Evolutionary conservation across 108 stramenopile species (phyloP), one percentile per base, ranked within the genome.

Genomic region (Nitzschia sp.): DNA sequence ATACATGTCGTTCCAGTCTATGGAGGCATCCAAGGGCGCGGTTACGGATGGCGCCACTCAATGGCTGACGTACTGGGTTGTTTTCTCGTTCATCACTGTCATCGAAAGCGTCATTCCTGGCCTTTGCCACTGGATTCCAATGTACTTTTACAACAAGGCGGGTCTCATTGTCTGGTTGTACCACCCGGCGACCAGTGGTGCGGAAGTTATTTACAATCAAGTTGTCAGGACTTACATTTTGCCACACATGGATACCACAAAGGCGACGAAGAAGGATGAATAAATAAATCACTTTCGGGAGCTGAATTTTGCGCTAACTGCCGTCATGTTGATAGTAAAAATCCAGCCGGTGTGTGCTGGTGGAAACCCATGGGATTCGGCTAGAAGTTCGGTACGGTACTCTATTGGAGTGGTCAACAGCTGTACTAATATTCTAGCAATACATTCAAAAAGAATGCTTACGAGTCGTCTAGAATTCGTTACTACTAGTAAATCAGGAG

Each of bases 31-130:
- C 28, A 66, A 67, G 28, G 45, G 70, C 23, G 72, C 42, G 24
- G 54, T 64, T 18, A 70, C 81, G 21, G 75, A 69, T 26, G 95
- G 95, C 57, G 95, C 96, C 64, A 92, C 86, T 3, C 95, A 97
- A 70, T 98, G 98, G 98, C 83, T 98, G 38, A 96, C 94, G n/a
- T 98, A 98, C 81, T 98, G 98, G 98, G 94, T 97, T 34, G 94
- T 97, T 28, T 98, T 96, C 57, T 85, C 87, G 24, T 77, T 80
- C 24, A 82, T 95, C 66, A 83, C 81, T 36, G 83, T 95, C 60
- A 34, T 88, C 8, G 91, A 92, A 68, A 58, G 51, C 26, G 54
- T 76, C 5, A 60, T 78, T 47, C 21, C 54, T 9, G 76, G 92
- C 68, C 19, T 95, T 31, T 57, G 77, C 47, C 48, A 59, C 1